Conservation (phyloP, 331 rosid species). For the Pyrus hybrid region DNA sequence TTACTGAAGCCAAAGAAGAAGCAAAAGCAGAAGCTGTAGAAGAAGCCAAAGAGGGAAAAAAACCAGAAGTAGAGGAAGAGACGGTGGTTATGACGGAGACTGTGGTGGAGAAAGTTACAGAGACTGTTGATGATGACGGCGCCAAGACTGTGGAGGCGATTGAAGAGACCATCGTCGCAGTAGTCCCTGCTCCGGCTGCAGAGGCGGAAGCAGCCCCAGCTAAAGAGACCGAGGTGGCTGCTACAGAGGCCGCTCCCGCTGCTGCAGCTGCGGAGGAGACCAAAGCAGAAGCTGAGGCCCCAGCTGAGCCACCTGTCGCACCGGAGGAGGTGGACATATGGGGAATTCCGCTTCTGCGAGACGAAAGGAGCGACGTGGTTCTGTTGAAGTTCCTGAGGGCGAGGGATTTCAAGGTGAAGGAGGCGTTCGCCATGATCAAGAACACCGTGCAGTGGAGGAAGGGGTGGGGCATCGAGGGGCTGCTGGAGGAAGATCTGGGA, state of each 20-base stretch:
- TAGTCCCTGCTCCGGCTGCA: conserved; percentile 16
- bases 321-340: conserved; percentile 67
- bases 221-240: too few relatives aligned
- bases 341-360: conserved; percentile 68
- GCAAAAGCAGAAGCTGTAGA: background rate
- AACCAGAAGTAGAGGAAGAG: background rate
- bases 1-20: background rate
- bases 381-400: conserved; percentile 70
- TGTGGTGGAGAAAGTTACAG: conserved; percentile 26
- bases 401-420: conserved; percentile 80
- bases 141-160: conserved; percentile 66
- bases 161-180: conserved; percentile 34
- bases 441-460: conserved; percentile 71
- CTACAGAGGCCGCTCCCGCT: background rate
- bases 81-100: conserved; percentile 24
- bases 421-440: conserved; percentile 62
- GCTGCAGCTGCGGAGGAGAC: conserved; percentile 13
- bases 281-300: background rate
- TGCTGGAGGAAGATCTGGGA: conserved; percentile 57
- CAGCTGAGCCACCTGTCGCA: background rate
- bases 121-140: conserved; percentile 44
- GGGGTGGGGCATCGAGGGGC: conserved; percentile 64
- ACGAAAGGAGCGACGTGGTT: conserved; percentile 73
- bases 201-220: conserved; percentile 3
- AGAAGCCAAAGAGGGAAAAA: background rate